Base-by-base conservation (phyloP, 2,329 filamentous ascomycete species). In the Monosporascus sp. region DNA sequence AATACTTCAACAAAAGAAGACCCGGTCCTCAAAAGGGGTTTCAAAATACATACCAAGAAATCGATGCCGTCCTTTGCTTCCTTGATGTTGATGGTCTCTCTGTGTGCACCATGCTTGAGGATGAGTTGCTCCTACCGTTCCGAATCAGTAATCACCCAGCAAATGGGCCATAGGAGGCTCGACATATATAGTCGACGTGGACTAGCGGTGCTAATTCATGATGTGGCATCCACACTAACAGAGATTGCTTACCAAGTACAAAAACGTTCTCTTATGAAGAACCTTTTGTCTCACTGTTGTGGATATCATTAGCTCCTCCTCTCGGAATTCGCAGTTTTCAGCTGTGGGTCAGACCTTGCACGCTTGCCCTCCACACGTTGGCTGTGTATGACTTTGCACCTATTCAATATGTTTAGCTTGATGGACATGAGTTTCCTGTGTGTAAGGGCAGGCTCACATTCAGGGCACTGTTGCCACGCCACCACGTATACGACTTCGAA, bases 61-160 rank as follows among this genome's bases (percentile, higher is more conserved):
- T 99, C 94, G 55, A 99, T 86, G 1, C 94, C 94, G 63, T 97
- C 91, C 72, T 92, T 92, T 27, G 90, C 89, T 74, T 99, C 94
- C 70, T 95, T 97, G 74, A 99, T 99, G 71, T 97, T 99, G 73
- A 97, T 92, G 1, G 93, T 94, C 62, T 99, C 92, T 60, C 85
- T 83, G 71, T 96, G 92, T 4, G 93, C 94, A 52, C 83, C 83
- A 70, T 97, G 91, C 77, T 97, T 97, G 63, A 99, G 78, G 63
- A 99, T 96, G 53, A 97, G 80, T 77, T 99, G 93, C 72, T 97
- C 94, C 43, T 46, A 43, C 11, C 18, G 22, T 43, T 20, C 22
- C 7, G 22, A 20, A 20, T 43, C 18, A 43, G 18, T 20, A 24
- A 15, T 11, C 20, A 15, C 20, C 20, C 43, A 22, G 22, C n/a